These are phyloP conservation scores for Trametes meyenii DNA, from an alignment of 768 basidiomycete species.

Conservation along the genomic window DNA sequence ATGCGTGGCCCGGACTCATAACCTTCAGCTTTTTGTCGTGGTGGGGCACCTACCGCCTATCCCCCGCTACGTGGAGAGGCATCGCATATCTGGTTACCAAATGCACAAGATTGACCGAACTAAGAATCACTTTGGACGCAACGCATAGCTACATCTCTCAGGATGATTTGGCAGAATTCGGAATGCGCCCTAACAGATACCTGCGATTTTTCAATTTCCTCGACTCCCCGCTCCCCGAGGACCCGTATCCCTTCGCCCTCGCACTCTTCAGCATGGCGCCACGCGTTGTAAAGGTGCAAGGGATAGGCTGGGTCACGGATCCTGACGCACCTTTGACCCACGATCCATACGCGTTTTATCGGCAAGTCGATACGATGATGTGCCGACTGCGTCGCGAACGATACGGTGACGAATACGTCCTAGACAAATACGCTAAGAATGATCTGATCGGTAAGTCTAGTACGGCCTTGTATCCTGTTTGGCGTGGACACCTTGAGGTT, in stretches of 20 bases:
- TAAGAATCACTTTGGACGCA: not conserved
- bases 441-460: no score
- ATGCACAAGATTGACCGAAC: not conserved
- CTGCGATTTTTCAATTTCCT: not conserved
- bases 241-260: not conserved
- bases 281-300: not conserved
- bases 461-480: no score
- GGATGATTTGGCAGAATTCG: not conserved
- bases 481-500: no score
- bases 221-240: not conserved
- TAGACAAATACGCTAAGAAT: no score
- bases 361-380: not conserved
- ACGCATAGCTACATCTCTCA: not conserved
- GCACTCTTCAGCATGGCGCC: not conserved
- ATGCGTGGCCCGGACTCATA: not conserved
- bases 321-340: not conserved
- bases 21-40: not conserved
- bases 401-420: not conserved
- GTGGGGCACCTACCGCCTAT: not conserved
- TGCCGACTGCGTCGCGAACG: not conserved
- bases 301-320: not conserved
- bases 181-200: not conserved
- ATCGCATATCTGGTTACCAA: not conserved
- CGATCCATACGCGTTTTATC: not conserved
- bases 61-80: not conserved